Base-by-base conservation (phyloP, 495 filamentous ascomycete species). In the Terfezia boudieri region DNA sequence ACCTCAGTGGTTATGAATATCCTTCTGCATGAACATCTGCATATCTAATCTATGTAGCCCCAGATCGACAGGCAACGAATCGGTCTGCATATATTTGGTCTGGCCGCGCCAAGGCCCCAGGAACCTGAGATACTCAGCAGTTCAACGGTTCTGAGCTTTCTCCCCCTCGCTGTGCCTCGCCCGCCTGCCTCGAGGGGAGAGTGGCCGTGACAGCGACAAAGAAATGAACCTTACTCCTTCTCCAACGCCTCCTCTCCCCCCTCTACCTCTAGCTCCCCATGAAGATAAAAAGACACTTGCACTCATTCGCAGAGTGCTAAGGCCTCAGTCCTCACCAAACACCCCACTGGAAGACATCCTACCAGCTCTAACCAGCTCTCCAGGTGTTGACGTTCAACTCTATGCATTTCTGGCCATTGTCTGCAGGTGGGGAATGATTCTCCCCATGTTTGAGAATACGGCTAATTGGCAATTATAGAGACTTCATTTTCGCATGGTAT, bases 401-500 rank as follows among this genome's bases (percentile, higher is more conserved):
- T 98, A 95, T 64, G 90, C 85, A 11, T 73, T 96, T 26, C 74
- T 98, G 53, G 82, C 90, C 37, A 80, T 94, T 54, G 77, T 96
- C 57, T 74, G 93, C 52, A 77, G 81, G 61, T 51, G 23, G 23
- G 49, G 5, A 17, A 3, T 51, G 0, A 14, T 4, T 46, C 17
- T 9, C 1, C 8, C 4, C 4, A 46, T 46, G 8, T 46, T 14
- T 4, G 4, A 9, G 14, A 4, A 9, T 14, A 20, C 41, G 41
- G 4, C 41, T 14, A 14, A 46, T 46, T 46, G 17, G 7, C 26
- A 14, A 46, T 46, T 46, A 46, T 8, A 50, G 62, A 4, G 89
- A 94, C 58, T 86, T 84, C 66, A 82, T 96, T 20, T 78, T 86
- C 55, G 82, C 79, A 54, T 98, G 90, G 90, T 98, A 98, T 68